These are phyloP conservation scores for Urochloa ruziziensis DNA, from an alignment of 176 grass and related monocot genomes.

Conservation along the genomic window DNA sequence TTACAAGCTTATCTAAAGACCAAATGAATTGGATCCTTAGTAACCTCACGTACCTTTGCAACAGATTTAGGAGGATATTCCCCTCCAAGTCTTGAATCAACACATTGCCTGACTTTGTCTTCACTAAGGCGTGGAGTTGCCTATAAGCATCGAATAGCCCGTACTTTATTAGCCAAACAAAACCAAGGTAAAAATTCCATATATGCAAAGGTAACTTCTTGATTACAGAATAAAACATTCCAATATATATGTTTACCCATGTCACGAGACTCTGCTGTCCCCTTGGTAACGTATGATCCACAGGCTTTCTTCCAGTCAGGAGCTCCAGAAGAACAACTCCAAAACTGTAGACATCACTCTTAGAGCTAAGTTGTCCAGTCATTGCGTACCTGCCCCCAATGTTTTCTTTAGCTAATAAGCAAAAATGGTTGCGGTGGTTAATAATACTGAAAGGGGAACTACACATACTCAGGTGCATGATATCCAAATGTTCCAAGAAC, in stretches of 20 bases:
- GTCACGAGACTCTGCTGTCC: conserved; percentile 59
- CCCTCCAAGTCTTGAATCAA: conserved; percentile 50
- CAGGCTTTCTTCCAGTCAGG: conserved; percentile 56
- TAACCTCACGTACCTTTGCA: conserved; percentile 39
- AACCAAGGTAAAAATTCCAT: not conserved
- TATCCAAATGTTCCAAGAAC: conserved; percentile 67
- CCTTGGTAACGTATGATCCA: conserved; percentile 60
- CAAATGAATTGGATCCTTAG: not conserved
- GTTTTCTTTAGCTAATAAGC: not conserved
- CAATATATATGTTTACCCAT: conserved; percentile 41
- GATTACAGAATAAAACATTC: not conserved
- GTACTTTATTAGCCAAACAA: not conserved
- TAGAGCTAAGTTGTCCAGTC: conserved; percentile 62
- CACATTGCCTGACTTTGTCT: conserved; percentile 57
- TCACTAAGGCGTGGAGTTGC: conserved; percentile 57
- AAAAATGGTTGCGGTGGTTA: not conserved
- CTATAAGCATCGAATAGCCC: conserved; percentile 17
- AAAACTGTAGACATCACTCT: conserved; percentile 60
- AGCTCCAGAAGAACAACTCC: conserved; percentile 59
- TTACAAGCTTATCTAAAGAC: not conserved
- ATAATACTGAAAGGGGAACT: not conserved
- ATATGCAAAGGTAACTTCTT: not conserved
- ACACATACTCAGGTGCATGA: conserved; percentile 57
- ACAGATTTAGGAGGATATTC: conserved; percentile 59
- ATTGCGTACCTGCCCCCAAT: conserved; percentile 47